These are phyloP conservation scores for Penicillium samsonianum DNA, from an alignment of 495 filamentous ascomycete species.

Conservation along the genomic window DNA sequence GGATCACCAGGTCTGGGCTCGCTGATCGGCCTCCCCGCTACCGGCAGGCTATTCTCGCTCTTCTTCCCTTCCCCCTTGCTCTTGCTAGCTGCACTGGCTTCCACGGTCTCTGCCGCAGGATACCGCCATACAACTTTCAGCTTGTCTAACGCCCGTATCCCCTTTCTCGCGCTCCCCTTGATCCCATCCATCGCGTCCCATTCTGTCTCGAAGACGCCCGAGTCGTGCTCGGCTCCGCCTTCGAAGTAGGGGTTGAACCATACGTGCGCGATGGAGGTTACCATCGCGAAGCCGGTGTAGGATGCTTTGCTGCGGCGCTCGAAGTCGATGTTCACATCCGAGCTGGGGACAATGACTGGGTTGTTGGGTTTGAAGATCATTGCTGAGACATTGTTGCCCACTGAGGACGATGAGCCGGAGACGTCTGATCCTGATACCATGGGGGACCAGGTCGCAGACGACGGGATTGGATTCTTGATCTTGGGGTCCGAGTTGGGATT, in stretches of 20 bases:
- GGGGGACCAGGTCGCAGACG: constrained; percentile 16
- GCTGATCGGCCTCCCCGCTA: constrained; percentile 48
- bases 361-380: constrained; percentile 73
- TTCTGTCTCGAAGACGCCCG: constrained; percentile 62
- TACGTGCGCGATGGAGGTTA: constrained; percentile 88
- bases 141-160: constrained; percentile 75
- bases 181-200: constrained; percentile 73
- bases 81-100: neutral
- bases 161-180: constrained; percentile 79
- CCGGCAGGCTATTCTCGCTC: constrained; percentile 17
- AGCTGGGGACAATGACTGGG: constrained; percentile 69
- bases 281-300: constrained; percentile 77
- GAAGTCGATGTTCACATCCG: constrained; percentile 87
- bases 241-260: constrained; percentile 98
- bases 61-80: constrained; percentile 22
- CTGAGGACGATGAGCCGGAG: constrained; percentile 15
- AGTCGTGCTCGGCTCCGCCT: constrained; percentile 64
- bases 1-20: constrained; percentile 62
- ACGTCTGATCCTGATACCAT: constrained; percentile 17
- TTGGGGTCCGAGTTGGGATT: neutral
- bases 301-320: constrained; percentile 77
- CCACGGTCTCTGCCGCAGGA: constrained; percentile 27
- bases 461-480: neutral
- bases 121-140: constrained; percentile 85
- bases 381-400: constrained; percentile 37